Evolutionary conservation across 192 early-diverging fungal genomes (phyloP), one percentile per base, ranked within the genome.

Genomic region (Backusella australiensis): DNA sequence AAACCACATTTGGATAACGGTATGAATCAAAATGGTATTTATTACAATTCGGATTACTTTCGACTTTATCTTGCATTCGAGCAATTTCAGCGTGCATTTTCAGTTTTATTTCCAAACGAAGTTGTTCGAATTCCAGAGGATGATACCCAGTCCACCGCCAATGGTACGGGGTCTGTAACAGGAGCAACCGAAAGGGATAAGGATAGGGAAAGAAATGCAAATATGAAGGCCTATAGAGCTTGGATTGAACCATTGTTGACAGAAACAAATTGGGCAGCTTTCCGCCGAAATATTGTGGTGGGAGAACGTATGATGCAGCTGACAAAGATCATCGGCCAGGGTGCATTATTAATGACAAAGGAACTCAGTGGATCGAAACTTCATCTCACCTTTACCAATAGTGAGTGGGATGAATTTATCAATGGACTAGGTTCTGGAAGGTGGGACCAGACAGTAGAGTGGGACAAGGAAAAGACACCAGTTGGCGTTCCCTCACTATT

Each of bases 261-360:
- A 15, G 78, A 75, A 75, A 80, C 75, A 14, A 83, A 83, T 41
- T 83, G 82, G 82, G 82, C 82, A 19, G 79, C 82, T 2, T 83
- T 83, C 38, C 67, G 82, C 21, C 78, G 82, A 34, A 83, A 83
- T 71, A 77, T 83, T 26, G 79, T 83, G 4, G 82, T 83, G 0
- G 82, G 82, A 17, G 82, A 83, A 63, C 72, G 82, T 4, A 83
- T 83, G 76, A 69, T 80, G 73, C 82, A 78, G 11, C 26, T 83
- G 34, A 80, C 76, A 14, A 80, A 80, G 53, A 44, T 76, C 14
- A 49, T 84, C 8, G 85, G 85, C 21, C 78, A 84, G 69, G 85
- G 85, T 14, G 81, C 80, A 15, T 65, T 86, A 8, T 53, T 86
- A 21, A 84, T 86, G 85, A 86, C 85, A 21, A 86, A 86, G 74